A percentile compares a stretch with the other conserved stretches of the same genome.
Evolutionary conservation across 495 filamentous ascomycete species (phyloP).

Genomic region (Talaromyces adpressus): DNA sequence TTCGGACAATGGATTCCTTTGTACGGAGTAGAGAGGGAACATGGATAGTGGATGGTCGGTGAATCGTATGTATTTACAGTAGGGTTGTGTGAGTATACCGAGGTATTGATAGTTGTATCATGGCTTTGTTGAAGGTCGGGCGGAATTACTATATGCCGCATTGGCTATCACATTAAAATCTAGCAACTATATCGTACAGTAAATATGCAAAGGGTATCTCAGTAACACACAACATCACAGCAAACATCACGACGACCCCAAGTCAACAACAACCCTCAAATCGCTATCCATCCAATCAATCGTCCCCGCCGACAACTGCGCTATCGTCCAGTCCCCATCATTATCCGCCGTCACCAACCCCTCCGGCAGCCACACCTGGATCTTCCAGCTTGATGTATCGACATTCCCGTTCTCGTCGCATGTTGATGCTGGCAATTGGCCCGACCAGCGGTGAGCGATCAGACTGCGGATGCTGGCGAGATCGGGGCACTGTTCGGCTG

Average conservation of each 20-base stretch:
- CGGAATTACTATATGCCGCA: not conserved
- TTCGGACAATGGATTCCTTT: not conserved
- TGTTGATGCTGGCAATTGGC: conserved; percentile 23
- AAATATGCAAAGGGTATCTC: not conserved
- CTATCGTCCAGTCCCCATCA: conserved; percentile 40
- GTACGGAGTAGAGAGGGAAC: no score
- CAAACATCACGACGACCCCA: conserved; percentile 13
- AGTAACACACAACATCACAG: not conserved
- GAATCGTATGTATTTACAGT: no score
- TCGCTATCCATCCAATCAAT: conserved; percentile 49
- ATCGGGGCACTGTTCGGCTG: conserved; percentile 29
- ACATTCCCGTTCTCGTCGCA: conserved; percentile 5
- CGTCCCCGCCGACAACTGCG: conserved; percentile 31
- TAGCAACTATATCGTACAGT: not conserved
- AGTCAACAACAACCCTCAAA: conserved; percentile 39
- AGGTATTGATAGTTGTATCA: no score
- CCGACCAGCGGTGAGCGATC: conserved; percentile 26
- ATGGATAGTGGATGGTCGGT: no score
- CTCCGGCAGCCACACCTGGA: conserved; percentile 35
- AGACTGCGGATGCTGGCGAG: conserved; percentile 23
- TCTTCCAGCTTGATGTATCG: conserved; percentile 19
- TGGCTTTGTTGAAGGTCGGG: not conserved
- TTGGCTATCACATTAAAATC: not conserved
- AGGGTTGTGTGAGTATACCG: no score
- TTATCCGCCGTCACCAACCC: conserved; percentile 29